Percentiles rank a stretch among this genome's conserved stretches.
Conservation (phyloP, 1,284 basidiomycete genomes). For the Cryptococcus jaspeensis region DNA sequence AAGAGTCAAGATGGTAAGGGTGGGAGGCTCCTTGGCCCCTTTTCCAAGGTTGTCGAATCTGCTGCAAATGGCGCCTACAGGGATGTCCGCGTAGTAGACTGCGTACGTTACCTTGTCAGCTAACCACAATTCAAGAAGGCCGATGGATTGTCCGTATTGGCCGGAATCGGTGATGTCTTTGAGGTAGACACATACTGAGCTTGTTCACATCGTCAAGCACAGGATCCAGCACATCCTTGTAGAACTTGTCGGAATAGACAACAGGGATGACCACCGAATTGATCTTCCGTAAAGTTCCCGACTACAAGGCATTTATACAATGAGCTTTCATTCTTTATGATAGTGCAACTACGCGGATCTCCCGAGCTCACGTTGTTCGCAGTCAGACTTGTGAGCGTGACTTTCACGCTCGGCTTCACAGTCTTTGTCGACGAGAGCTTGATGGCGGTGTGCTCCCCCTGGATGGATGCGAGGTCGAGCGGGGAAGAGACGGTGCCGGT, state of each 20-base stretch:
- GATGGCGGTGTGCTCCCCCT: slow-evolving; percentile 41
- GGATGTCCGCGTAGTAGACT: slow-evolving; percentile 52
- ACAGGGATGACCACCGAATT: slow-evolving; percentile 49
- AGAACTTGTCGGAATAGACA: slow-evolving; percentile 51
- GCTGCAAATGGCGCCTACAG: slow-evolving; percentile 47
- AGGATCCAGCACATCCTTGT: slow-evolving; percentile 48
- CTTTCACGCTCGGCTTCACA: slow-evolving; percentile 45
- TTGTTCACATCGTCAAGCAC: slow-evolving; percentile 50
- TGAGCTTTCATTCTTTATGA: not conserved
- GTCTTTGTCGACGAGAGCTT: slow-evolving; percentile 25
- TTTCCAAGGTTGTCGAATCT: slow-evolving; percentile 38
- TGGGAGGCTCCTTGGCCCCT: slow-evolving; percentile 33
- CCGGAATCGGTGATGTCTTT: not conserved
- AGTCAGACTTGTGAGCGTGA: slow-evolving; percentile 50
- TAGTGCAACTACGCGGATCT: not conserved
- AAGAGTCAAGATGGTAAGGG: slow-evolving; percentile 46
- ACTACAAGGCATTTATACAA: slow-evolving; percentile 18
- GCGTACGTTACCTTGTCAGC: not conserved
- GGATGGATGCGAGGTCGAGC: slow-evolving; percentile 32
- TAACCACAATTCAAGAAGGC: not conserved
- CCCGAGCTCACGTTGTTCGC: slow-evolving; percentile 49
- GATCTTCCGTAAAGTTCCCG: slow-evolving; percentile 47
- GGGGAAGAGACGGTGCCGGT: slow-evolving; percentile 46
- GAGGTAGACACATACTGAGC: slow-evolving; percentile 39
- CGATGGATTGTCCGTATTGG: no score